Conservation (phyloP, 352 stramenopile species). For the Phytophthora crassamura region DNA sequence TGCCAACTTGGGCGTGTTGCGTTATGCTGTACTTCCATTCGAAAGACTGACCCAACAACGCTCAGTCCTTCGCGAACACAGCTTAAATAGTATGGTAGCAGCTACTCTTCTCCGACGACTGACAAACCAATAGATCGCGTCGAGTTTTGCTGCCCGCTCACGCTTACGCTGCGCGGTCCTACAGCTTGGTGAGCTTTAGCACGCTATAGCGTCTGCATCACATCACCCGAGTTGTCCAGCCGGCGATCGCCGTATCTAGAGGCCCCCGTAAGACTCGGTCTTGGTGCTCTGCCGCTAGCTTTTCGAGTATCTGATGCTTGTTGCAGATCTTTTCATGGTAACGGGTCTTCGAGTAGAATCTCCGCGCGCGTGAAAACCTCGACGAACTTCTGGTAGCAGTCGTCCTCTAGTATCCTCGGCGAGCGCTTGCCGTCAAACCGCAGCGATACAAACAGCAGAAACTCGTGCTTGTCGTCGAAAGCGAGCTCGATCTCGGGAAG, state of each 20-base stretch:
- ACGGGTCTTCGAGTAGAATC: constrained; percentile 29
- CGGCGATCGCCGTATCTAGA: not conserved
- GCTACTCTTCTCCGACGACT: constrained; percentile 6
- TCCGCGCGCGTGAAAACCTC: constrained; percentile 50
- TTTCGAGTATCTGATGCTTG: not conserved
- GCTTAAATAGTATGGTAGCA: constrained; percentile 36
- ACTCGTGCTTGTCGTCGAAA: constrained; percentile 68
- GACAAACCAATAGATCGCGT: not conserved
- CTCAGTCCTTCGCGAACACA: not conserved
- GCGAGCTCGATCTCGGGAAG: constrained; percentile 81
- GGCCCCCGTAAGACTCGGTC: not conserved
- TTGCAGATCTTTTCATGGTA: constrained; percentile 16
- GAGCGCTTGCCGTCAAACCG: constrained; percentile 56
- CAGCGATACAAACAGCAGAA: constrained; percentile 65
- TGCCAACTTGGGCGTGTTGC: constrained; percentile 15
- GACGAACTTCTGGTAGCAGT: constrained; percentile 49
- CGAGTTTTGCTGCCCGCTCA: not conserved
- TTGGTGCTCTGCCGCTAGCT: not conserved
- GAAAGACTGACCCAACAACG: not conserved
- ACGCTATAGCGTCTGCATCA: too few species aligned
- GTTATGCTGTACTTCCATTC: constrained; percentile 15
- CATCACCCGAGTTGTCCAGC: too few species aligned
- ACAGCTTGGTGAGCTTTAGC: too few species aligned
- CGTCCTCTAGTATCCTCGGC: constrained; percentile 45
- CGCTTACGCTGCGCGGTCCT: not conserved